These are phyloP conservation scores for Escallonia herrerae DNA, from an alignment of 129 eudicot genomes.

Conservation along the genomic window DNA sequence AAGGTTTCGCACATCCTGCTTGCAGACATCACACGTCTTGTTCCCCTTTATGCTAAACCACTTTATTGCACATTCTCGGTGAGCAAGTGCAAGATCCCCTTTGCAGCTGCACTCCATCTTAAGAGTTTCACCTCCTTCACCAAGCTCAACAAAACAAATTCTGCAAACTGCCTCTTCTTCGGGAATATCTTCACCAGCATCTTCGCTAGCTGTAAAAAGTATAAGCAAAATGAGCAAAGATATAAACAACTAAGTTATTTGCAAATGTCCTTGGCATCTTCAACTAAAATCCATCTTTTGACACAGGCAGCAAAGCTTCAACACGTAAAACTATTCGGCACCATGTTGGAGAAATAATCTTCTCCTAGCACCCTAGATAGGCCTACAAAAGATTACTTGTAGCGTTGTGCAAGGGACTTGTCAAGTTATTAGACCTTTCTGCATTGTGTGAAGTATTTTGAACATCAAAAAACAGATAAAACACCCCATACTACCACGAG, in stretches of 20 bases:
- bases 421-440: too few species aligned
- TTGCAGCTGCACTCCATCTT: conserved; percentile 97
- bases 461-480: too few species aligned
- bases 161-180: conserved; percentile 99
- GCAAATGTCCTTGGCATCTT: too few species aligned
- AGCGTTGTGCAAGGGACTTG: too few species aligned
- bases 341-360: too few species aligned
- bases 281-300: background rate
- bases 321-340: background rate
- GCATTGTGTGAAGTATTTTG: too few species aligned
- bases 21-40: conserved; percentile 90
- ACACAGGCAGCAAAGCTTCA: background rate
- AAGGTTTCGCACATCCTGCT: conserved; percentile 78
- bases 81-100: conserved; percentile 99
- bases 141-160: conserved; percentile 82
- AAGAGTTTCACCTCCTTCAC: conserved; percentile 88
- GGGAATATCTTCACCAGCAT: conserved; percentile 79
- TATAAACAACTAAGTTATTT: too few species aligned
- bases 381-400: too few species aligned
- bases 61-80: conserved; percentile 86
- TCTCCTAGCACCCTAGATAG: too few species aligned
- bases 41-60: conserved; percentile 98
- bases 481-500: too few species aligned
- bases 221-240: background rate
- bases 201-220: conserved; percentile 27